Conservation (phyloP, 2,329 filamentous ascomycete species). For the Ilyonectria robusta region DNA sequence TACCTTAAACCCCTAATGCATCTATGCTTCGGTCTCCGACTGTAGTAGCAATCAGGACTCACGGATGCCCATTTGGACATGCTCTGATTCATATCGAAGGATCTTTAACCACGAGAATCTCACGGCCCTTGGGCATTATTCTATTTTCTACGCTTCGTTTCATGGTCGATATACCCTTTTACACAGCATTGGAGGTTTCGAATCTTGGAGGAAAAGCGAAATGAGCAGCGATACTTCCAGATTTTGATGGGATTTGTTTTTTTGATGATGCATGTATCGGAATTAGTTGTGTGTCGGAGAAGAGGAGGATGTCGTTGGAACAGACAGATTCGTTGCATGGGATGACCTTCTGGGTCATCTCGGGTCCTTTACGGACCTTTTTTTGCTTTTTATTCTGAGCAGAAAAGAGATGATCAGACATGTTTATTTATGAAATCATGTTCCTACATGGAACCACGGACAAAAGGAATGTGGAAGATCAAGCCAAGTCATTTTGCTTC, state of each 20-base stretch:
- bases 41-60: conserved; percentile 16
- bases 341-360: conserved; percentile 35
- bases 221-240: conserved; percentile 41
- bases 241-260: conserved; percentile 40
- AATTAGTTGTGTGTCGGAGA: conserved; percentile 31
- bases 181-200: conserved; percentile 42
- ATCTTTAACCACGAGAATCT: conserved; percentile 22
- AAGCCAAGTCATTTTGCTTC: conserved; percentile 32
- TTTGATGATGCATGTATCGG: conserved; percentile 48
- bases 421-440: conserved; percentile 39
- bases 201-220: conserved; percentile 38
- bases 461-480: conserved; percentile 41
- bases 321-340: conserved; percentile 31
- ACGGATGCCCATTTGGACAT: conserved; percentile 38
- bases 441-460: conserved; percentile 28
- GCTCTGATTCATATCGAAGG: conserved; percentile 32
- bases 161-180: conserved; percentile 52
- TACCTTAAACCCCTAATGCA: conserved; percentile 40
- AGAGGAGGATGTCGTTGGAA: conserved; percentile 24
- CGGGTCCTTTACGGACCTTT: conserved; percentile 21
- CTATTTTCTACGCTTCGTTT: conserved; percentile 48
- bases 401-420: conserved; percentile 45
- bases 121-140: conserved; percentile 44
- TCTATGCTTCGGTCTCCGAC: conserved; percentile 10
- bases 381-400: conserved; percentile 32